These are phyloP conservation scores for Diaporthe humulicola DNA, from an alignment of 2,329 filamentous ascomycete species.

Conservation along the genomic window DNA sequence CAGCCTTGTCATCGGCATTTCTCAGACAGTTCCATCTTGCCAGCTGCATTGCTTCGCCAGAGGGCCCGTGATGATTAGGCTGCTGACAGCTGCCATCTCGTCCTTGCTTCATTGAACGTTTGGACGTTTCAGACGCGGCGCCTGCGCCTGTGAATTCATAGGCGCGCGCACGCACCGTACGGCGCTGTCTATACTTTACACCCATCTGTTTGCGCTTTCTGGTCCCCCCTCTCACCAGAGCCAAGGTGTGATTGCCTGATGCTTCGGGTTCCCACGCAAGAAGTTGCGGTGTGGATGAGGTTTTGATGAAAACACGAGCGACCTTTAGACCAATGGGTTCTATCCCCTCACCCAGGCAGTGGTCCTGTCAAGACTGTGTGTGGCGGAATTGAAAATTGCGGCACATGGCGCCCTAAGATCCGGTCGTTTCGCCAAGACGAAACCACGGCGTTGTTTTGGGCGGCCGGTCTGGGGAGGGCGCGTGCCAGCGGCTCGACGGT, in stretches of 20 bases:
- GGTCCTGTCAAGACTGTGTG: not conserved
- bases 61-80: not conserved
- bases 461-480: conserved; percentile 21
- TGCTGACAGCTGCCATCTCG: conserved; percentile 21
- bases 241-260: not conserved
- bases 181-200: not conserved
- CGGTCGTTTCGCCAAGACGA: conserved; percentile 36
- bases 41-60: not conserved
- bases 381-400: not conserved
- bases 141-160: not conserved
- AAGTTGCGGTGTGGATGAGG: not conserved
- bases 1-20: conserved; percentile 10
- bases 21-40: conserved; percentile 3
- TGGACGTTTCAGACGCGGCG: conserved; percentile 11
- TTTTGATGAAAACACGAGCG: too few species aligned
- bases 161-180: not conserved
- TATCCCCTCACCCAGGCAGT: too few species aligned
- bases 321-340: not conserved
- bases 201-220: not conserved
- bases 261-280: not conserved
- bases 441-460: conserved; percentile 31
- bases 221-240: not conserved
- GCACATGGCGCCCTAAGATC: not conserved
- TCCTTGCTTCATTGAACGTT: not conserved
- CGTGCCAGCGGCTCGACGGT: not conserved